phyloP scores from a whole-genome alignment of 202 grass and related monocot species.

The Dendrocalamus latiflorus region DNA sequence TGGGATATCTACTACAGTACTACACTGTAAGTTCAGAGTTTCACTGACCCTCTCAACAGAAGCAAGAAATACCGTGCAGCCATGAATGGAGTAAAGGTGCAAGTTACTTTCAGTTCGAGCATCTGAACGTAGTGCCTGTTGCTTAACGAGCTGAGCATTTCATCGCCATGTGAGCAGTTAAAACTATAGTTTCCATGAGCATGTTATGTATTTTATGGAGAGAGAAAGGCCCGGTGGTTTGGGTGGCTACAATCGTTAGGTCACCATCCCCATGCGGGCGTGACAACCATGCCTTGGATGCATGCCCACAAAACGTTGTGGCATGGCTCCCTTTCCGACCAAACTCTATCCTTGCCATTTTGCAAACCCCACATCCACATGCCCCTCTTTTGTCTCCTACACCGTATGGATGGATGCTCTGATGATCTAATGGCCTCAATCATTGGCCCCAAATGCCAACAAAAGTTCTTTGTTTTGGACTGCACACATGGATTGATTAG shows the following conservation, averaged over 20 bases:
- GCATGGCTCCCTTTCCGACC: slow-evolving; percentile 35
- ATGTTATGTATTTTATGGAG: neutral
- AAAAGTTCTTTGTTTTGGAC: neutral
- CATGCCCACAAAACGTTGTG: slow-evolving; percentile 35
- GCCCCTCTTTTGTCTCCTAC: slow-evolving; percentile 30
- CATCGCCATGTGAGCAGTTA: slow-evolving; percentile 12
- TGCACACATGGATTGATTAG: slow-evolving; percentile 18
- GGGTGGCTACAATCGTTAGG: slow-evolving; percentile 33
- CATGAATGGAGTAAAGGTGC: slow-evolving; percentile 10
- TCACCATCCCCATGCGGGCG: slow-evolving; percentile 39
- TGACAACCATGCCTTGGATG: slow-evolving; percentile 43
- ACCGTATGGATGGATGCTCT: slow-evolving; percentile 6
- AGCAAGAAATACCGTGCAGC: neutral
- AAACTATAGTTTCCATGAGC: slow-evolving; percentile 15
- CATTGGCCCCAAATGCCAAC: slow-evolving; percentile 19
- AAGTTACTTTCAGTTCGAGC: slow-evolving; percentile 1
- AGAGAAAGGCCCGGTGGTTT: slow-evolving; percentile 17
- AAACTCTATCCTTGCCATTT: slow-evolving; percentile 19
- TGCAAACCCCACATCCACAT: slow-evolving; percentile 25
- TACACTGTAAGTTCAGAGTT: neutral
- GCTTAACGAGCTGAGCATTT: neutral
- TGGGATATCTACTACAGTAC: neutral
- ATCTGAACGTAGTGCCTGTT: neutral
- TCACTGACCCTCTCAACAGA: neutral
- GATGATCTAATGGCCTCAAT: slow-evolving; percentile 25